These are phyloP conservation scores for Histomonas meleagridis DNA, from an alignment of 208 protist species.

Conservation along the genomic window DNA sequence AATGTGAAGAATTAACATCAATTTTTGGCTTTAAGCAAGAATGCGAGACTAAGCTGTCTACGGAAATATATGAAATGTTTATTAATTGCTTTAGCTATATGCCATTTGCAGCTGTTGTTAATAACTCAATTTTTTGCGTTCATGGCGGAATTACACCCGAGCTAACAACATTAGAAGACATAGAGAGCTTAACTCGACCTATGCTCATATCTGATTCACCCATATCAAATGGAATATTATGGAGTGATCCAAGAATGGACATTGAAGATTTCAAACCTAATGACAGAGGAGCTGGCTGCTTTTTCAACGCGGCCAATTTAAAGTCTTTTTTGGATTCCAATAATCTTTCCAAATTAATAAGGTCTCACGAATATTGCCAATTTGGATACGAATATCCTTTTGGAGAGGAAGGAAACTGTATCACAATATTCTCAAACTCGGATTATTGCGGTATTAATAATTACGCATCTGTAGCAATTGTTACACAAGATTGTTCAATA, in stretches of 20 bases:
- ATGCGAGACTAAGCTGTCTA: neutral
- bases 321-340: neutral
- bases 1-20: conserved; percentile 81
- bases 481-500: no score
- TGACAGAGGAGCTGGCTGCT: neutral
- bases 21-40: conserved; percentile 98
- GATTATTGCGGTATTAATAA: neutral
- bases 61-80: neutral
- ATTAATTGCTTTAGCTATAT: neutral
- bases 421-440: neutral
- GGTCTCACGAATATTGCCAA: neutral
- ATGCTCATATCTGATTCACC: neutral
- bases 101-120: neutral
- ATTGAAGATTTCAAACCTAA: neutral
- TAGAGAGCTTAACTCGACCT: neutral
- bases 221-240: neutral
- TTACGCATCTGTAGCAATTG: no score
- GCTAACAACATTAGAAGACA: neutral
- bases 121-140: neutral
- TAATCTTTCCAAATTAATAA: neutral
- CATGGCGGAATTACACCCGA: neutral
- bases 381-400: neutral
- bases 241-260: neutral
- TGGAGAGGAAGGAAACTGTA: neutral
- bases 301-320: neutral